Evolutionary conservation across 371 early-diverging fungal genomes (phyloP).

Genomic region (Ecytonucleospora hepatopenaei): DNA sequence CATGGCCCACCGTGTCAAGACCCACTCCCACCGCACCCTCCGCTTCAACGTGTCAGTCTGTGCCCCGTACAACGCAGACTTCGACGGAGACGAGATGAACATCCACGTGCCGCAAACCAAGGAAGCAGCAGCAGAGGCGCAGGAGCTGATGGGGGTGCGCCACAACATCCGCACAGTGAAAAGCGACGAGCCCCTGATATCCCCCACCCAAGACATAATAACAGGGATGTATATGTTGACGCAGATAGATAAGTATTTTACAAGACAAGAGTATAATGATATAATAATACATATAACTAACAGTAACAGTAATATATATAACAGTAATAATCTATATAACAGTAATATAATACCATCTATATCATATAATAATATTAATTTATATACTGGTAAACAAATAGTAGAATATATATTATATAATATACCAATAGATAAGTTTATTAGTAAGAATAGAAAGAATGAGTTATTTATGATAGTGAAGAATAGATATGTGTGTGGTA

Average conservation of each 20-base stretch:
- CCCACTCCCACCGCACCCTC: slow-evolving; percentile 88
- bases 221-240: slow-evolving; percentile 83
- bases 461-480: slow-evolving; percentile 73
- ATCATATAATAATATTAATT: slow-evolving; percentile 61
- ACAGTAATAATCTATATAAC: slow-evolving; percentile 63
- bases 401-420: slow-evolving; percentile 66
- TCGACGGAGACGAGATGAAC: slow-evolving; percentile 99
- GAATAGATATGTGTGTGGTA: slow-evolving; percentile 81
- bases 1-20: slow-evolving; percentile 81
- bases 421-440: slow-evolving; percentile 1
- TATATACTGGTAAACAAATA: slow-evolving; percentile 66
- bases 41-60: slow-evolving; percentile 98
- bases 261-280: slow-evolving; percentile 76
- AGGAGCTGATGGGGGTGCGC: slow-evolving; percentile 83
- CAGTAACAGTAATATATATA: too few relatives aligned
- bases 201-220: slow-evolving; percentile 97
- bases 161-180: slow-evolving; percentile 89
- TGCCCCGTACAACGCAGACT: slow-evolving; percentile 97
- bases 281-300: too few relatives aligned
- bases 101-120: slow-evolving; percentile 96
- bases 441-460: slow-evolving; percentile 64
- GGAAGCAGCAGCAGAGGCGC: slow-evolving; percentile 89
- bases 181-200: slow-evolving; percentile 91
- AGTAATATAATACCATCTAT: slow-evolving; percentile 74
- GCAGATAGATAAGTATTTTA: slow-evolving; percentile 73